A percentile compares a stretch with the other conserved stretches of the same genome.
phyloP scores from a whole-genome alignment of 2,329 filamentous ascomycete species.

The Alternaria consortialis region DNA sequence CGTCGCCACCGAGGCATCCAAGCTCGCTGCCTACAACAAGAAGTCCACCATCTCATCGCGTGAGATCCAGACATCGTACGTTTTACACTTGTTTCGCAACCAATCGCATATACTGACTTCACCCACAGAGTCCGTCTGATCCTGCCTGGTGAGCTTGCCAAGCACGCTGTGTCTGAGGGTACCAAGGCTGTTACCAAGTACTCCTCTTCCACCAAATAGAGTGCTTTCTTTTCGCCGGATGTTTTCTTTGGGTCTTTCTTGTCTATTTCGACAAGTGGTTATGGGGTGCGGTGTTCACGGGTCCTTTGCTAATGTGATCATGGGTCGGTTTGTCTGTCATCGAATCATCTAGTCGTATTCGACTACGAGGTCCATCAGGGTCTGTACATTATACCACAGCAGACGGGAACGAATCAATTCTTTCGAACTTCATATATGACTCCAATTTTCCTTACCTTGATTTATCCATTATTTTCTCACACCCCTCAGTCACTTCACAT shows the following conservation, averaged over 20 bases:
- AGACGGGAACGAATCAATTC: constrained; percentile 53
- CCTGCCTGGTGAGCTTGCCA: constrained; percentile 97
- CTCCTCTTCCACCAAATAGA: constrained; percentile 98
- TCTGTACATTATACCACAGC: constrained; percentile 55
- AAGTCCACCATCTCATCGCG: constrained; percentile 99
- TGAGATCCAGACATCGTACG: constrained; percentile 96
- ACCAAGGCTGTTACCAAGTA: constrained; percentile 99
- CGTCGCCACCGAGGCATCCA: constrained; percentile 97
- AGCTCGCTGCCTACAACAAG: constrained; percentile 99
- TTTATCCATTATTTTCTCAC: neutral
- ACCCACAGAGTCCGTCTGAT: constrained; percentile 81
- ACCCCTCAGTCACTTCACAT: neutral
- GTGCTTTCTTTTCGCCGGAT: constrained; percentile 52
- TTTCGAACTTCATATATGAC: constrained; percentile 47
- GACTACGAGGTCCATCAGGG: constrained; percentile 50
- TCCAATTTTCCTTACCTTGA: neutral
- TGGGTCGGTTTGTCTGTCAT: constrained; percentile 58
- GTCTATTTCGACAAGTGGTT: constrained; percentile 58
- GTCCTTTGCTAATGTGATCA: constrained; percentile 62
- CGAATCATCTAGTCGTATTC: constrained; percentile 49
- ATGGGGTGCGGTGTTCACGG: constrained; percentile 55
- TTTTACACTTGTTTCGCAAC: constrained; percentile 23
- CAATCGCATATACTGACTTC: constrained; percentile 36
- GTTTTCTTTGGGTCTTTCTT: constrained; percentile 63
- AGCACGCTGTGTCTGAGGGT: constrained; percentile 99